Evolutionary conservation across 169 alveolate genomes (phyloP).

Genomic region (Eimeria tenella): DNA sequence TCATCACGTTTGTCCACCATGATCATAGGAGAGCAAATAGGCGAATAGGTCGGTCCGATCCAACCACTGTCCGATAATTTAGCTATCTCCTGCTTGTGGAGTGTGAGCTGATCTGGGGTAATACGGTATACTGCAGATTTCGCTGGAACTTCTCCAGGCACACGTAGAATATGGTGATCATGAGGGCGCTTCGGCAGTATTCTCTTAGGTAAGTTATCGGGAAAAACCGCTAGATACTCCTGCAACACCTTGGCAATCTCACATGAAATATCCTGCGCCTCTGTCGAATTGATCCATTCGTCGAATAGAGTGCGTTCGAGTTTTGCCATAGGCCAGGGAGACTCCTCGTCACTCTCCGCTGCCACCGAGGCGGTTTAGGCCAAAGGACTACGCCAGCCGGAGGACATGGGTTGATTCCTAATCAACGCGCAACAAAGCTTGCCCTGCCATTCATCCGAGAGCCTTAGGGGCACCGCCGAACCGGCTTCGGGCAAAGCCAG

Average conservation of each 20-base stretch:
- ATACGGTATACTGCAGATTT: background rate
- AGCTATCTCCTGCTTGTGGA: background rate
- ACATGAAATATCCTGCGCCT: background rate
- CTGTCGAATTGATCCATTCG: background rate
- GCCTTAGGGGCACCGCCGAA: no score
- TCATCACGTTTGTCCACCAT: background rate
- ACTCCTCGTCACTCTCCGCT: background rate
- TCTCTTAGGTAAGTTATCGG: background rate
- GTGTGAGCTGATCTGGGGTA: background rate
- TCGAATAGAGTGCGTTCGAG: background rate
- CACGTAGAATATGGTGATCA: background rate
- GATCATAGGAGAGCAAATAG: background rate
- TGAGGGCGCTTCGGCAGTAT: background rate
- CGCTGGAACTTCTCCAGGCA: background rate
- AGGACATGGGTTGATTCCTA: no score
- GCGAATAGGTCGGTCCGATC: background rate
- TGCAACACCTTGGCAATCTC: background rate
- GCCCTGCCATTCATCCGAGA: background rate
- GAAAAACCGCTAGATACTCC: background rate
- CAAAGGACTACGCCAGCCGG: no score
- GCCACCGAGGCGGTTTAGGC: no score
- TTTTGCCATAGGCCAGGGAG: no score
- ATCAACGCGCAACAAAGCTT: background rate
- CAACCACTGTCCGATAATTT: background rate
- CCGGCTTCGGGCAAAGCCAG: no score